Evolutionary conservation across 768 basidiomycete species (phyloP).

Genomic region (Panaeolus cyanescens): DNA sequence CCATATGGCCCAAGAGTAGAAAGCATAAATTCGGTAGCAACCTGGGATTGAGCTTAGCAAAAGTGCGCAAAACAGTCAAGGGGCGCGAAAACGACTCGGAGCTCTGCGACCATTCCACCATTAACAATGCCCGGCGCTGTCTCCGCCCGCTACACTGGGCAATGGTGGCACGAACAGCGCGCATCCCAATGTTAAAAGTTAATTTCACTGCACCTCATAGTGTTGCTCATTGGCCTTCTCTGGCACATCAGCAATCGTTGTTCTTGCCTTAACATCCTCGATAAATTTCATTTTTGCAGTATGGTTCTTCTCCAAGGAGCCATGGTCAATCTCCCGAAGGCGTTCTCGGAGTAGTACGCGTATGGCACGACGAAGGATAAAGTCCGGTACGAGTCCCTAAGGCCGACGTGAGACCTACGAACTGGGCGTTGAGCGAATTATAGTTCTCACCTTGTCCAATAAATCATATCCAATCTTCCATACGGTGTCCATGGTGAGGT

Average conservation of each 20-base stretch:
- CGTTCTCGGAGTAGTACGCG: slow-evolving; percentile 50
- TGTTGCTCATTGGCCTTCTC: slow-evolving; percentile 77
- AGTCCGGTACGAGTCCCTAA: slow-evolving; percentile 66
- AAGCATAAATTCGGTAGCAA: slow-evolving; percentile 62
- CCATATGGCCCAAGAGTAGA: slow-evolving; percentile 65
- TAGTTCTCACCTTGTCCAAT: slow-evolving; percentile 19
- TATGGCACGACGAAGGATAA: slow-evolving; percentile 38
- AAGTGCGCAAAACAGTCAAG: no score
- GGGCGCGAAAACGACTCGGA: no score
- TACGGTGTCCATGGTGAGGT: slow-evolving; percentile 20
- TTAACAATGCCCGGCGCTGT: no score
- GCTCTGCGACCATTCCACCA: no score
- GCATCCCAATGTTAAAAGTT: no score
- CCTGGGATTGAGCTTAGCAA: no score
- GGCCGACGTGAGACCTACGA: no score
- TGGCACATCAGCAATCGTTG: slow-evolving; percentile 59
- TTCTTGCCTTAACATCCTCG: slow-evolving; percentile 48
- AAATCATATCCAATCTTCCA: slow-evolving; percentile 39
- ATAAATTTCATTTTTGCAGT: slow-evolving; percentile 70
- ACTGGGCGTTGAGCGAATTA: background rate
- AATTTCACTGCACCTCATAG: slow-evolving; percentile 54
- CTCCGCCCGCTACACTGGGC: no score
- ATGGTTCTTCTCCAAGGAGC: slow-evolving; percentile 61
- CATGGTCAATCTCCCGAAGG: slow-evolving; percentile 61
- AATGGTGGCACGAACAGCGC: no score